A percentile compares a stretch with the other conserved stretches of the same genome.
These are phyloP conservation scores for Ascochyta rabiei DNA, from an alignment of 2,329 filamentous ascomycete genomes.

Conservation along the genomic window DNA sequence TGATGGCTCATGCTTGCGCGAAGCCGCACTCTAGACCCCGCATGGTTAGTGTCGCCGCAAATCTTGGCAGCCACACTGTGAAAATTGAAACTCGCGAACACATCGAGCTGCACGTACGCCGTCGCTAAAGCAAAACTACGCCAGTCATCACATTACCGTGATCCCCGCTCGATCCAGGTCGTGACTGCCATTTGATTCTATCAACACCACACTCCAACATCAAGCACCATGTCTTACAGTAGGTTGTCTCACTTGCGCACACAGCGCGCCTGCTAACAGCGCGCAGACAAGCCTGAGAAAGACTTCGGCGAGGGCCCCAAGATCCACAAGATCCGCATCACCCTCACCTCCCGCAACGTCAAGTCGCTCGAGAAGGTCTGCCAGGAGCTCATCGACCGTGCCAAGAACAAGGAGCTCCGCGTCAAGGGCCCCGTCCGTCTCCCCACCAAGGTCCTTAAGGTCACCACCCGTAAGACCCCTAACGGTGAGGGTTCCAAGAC, in stretches of 20 bases:
- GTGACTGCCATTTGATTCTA: slow-evolving; percentile 50
- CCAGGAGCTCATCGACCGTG: slow-evolving; percentile 96
- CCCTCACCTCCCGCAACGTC: slow-evolving; percentile 93
- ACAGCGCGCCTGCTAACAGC: slow-evolving; percentile 17
- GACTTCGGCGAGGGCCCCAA: slow-evolving; percentile 89
- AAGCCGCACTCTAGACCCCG: neutral
- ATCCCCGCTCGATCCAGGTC: slow-evolving; percentile 54
- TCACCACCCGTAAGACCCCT: slow-evolving; percentile 98
- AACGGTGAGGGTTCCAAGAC: slow-evolving; percentile 99
- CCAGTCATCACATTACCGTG: slow-evolving; percentile 63
- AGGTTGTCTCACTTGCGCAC: slow-evolving; percentile 9
- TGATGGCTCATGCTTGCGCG: slow-evolving; percentile 31
- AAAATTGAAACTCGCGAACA: slow-evolving; percentile 19
- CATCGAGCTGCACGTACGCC: slow-evolving; percentile 35
- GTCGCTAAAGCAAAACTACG: slow-evolving; percentile 37
- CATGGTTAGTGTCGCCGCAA: neutral
- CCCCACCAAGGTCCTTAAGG: slow-evolving; percentile 94
- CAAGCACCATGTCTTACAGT: slow-evolving; percentile 47
- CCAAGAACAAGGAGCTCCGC: slow-evolving; percentile 96
- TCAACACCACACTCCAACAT: slow-evolving; percentile 29
- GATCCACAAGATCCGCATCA: slow-evolving; percentile 98
- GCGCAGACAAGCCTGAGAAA: slow-evolving; percentile 82
- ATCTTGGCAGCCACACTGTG: slow-evolving; percentile 15
- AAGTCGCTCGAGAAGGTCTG: slow-evolving; percentile 87
- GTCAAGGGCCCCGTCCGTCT: slow-evolving; percentile 98